Conservation (phyloP, 371 early-diverging fungal genomes). For the Actinomortierella ambigua region DNA sequence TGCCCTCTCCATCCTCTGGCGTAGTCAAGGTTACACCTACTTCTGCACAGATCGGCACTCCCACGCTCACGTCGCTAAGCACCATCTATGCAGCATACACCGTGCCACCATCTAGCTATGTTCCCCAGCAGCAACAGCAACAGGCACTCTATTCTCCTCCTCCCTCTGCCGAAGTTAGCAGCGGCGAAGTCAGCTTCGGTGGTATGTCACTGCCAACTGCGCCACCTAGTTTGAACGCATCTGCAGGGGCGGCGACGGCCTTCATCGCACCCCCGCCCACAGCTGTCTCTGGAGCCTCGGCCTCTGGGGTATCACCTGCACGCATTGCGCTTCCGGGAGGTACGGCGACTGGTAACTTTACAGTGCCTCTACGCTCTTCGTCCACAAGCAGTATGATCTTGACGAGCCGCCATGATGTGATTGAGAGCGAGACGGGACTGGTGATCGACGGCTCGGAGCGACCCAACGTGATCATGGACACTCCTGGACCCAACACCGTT, state of each 20-base stretch:
- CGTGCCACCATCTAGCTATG: too few relatives aligned
- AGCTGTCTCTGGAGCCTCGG: neutral
- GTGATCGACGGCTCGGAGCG: slow-evolving; percentile 21
- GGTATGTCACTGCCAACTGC: neutral
- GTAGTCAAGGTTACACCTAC: too few relatives aligned
- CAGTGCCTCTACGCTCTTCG: too few relatives aligned
- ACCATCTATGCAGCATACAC: too few relatives aligned
- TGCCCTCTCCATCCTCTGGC: too few relatives aligned
- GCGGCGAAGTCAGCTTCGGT: too few relatives aligned
- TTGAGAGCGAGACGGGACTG: slow-evolving; percentile 15
- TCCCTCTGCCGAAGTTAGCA: neutral
- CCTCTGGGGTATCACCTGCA: neutral
- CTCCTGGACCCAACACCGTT: slow-evolving; percentile 12
- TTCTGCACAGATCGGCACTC: too few relatives aligned
- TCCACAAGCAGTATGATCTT: too few relatives aligned
- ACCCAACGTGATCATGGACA: slow-evolving; percentile 26
- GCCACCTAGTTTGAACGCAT: neutral
- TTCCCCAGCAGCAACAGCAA: slow-evolving; percentile 13
- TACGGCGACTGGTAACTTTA: too few relatives aligned
- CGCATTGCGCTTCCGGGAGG: too few relatives aligned
- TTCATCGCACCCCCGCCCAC: neutral
- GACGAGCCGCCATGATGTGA: neutral
- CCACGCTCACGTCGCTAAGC: too few relatives aligned
- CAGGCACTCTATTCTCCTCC: slow-evolving; percentile 9
- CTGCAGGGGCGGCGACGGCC: neutral